Conservation (phyloP, 257 asterid genomes). For the Eustoma russellianum region DNA sequence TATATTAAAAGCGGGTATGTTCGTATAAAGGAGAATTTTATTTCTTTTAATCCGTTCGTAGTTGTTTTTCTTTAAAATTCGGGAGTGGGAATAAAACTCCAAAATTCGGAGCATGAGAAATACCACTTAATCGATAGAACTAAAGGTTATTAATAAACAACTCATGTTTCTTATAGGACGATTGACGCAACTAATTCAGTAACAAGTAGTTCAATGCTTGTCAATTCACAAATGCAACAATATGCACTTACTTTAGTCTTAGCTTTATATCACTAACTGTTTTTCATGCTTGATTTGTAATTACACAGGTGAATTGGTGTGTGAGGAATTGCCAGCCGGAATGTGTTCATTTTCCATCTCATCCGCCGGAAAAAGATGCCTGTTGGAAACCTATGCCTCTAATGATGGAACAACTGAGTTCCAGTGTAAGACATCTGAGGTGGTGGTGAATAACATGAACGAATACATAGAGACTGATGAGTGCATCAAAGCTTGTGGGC, state of each 20-base stretch:
- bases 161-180: no score
- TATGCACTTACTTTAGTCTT: background rate
- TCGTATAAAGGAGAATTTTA: no score
- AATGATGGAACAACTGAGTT: slow-evolving; percentile 5
- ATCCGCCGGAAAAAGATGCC: slow-evolving; percentile 23
- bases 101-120: no score
- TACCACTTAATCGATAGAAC: no score
- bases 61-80: no score
- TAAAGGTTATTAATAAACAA: no score
- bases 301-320: slow-evolving; percentile 18
- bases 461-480: slow-evolving; percentile 23
- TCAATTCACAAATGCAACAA: no score
- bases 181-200: no score
- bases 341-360: slow-evolving; percentile 26
- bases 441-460: slow-evolving; percentile 5
- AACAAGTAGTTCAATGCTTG: no score
- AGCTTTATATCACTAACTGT: background rate
- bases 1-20: no score
- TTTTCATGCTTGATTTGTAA: no score
- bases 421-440: slow-evolving; percentile 28
- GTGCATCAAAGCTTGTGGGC: slow-evolving; percentile 25
- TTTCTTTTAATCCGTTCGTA: background rate
- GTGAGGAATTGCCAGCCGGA: slow-evolving; percentile 24
- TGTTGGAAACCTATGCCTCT: slow-evolving; percentile 23
- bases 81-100: no score